A percentile compares a stretch with the other conserved stretches of the same genome.
Evolutionary conservation across 805 yeast genomes (phyloP).

Genomic region (Saccharomyces mikatae): DNA sequence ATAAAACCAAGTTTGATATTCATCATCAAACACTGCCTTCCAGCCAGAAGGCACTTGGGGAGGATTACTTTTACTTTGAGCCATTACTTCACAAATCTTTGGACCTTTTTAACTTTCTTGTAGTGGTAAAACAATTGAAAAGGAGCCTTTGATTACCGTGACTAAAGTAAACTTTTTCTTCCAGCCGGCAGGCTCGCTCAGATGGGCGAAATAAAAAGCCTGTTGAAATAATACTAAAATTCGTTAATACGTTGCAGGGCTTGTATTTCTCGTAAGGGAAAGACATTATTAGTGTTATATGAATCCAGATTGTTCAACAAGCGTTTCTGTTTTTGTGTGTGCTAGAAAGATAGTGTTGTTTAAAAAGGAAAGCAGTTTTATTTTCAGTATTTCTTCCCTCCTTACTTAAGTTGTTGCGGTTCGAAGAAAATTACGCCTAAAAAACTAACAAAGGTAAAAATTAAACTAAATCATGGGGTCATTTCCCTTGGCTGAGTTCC

Average conservation of each 20-base stretch:
- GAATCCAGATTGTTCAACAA: background rate
- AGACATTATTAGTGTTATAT: background rate
- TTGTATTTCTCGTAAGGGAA: background rate
- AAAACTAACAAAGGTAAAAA: background rate
- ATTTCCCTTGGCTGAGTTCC: background rate
- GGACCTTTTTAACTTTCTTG: background rate
- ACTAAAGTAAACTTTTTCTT: background rate
- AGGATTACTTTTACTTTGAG: conserved; percentile 29
- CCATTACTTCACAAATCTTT: conserved; percentile 7
- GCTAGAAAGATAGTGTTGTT: background rate
- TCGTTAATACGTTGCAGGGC: background rate
- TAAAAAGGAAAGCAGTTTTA: background rate
- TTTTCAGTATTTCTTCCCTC: background rate
- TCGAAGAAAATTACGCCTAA: background rate
- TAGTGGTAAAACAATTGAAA: background rate
- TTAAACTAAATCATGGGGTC: background rate
- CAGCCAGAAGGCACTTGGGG: conserved; percentile 62
- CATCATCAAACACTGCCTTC: conserved; percentile 65
- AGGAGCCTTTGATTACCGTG: background rate
- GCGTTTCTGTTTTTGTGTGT: background rate
- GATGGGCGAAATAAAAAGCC: background rate
- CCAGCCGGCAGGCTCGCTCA: background rate
- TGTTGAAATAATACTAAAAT: background rate
- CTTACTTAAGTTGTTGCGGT: background rate
- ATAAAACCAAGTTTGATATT: conserved; percentile 68